Base-by-base conservation (phyloP, 78 protist species). In the Dictyostelium intermedium region DNA sequence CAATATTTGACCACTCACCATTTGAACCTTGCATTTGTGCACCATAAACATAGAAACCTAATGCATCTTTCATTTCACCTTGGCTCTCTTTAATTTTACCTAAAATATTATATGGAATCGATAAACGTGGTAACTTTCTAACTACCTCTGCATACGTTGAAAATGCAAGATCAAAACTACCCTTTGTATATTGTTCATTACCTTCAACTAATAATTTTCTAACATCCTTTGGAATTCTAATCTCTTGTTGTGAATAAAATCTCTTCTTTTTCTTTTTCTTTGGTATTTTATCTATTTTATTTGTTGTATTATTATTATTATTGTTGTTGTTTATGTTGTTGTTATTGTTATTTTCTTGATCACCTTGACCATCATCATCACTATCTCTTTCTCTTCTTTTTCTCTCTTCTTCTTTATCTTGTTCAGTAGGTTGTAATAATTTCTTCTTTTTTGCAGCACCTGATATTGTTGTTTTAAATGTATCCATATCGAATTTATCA, bases 401-500 rank as follows among this genome's bases (percentile, higher is more conserved):
- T 16, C 41, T 30, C 13, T 37, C 83, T 39, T 78, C 66, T 11
- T 78, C 41, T 27, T 78, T 61, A 7, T 78, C 66, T 25, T 43
- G 16, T 78, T 43, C 63, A 9, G 34, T 27, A 30, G 76, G 32
- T 35, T 16, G 35, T 50, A 50, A 50, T 37, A 23, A 72, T 85
- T 20, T 53, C 39, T 53, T 69, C 56, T 43, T 35, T 25, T 84
- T 72, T 11, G 23, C 14, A 14, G 74, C 0, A n/a, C 41, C 69
- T 18, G 73, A 9, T 16, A 50, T 50, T 16, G 61, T 50, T 50
- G 61, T 50, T 50, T 50, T 50, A 30, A 84, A 66, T 20, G 32
- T 84, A 16, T 69, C 81, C 25, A 84, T 72, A 50, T 84, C 91
- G 34, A 84, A 83, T 32, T 37, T n/a, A 79, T 27, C 70, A 18